Base-by-base conservation (phyloP, 495 filamentous ascomycete genomes). In the Friedmanniomyces simplex region DNA sequence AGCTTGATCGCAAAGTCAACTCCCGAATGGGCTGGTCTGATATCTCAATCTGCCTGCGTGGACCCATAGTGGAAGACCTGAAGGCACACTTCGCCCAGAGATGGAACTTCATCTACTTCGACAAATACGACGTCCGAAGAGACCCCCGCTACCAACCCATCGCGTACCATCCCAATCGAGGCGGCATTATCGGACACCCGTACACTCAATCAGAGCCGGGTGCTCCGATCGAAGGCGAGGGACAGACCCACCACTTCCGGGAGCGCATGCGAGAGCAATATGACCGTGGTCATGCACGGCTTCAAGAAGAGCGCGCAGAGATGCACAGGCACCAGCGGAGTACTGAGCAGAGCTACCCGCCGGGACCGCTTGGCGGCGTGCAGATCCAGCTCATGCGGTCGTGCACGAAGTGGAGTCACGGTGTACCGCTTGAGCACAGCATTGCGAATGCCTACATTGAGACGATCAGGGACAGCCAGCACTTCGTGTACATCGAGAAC, bases 21-120 rank as follows among this genome's bases (percentile, higher is more conserved):
- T 87, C 88, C 11, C 80, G 91, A 50, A 96, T 97, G 89, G 91
- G 91, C 11, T 96, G 90, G 90, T 85, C 87, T 24, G 91, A 97
- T 71, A 78, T 97, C 54, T 85, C 87, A 28, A 73, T 97, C 30
- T 89, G 85, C 55, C 63, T 97, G 25, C 77, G 76, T n/a, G 91
- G 91, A 0, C 86, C 86, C 0, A 84, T 85, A 12, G 84, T 94
- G 0, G 76, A 86, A 52, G 91, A 89, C 66, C 73, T 97, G 18
- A 76, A 80, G 20, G 75, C 76, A 1, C 89, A 96, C 65, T 97
- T 97, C 64, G 76, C 83, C 13, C 82, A 95, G 61, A 76, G 91
- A 57, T 97, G 91, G 91, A 95, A 96, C 71, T 96, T 87, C 67
- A 93, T 97, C 54, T 95, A 82, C 55, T 76, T 83, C 49, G 77